These are phyloP conservation scores for Lathyrus sativus DNA, from an alignment of 306 rosid species.

Conservation along the genomic window DNA sequence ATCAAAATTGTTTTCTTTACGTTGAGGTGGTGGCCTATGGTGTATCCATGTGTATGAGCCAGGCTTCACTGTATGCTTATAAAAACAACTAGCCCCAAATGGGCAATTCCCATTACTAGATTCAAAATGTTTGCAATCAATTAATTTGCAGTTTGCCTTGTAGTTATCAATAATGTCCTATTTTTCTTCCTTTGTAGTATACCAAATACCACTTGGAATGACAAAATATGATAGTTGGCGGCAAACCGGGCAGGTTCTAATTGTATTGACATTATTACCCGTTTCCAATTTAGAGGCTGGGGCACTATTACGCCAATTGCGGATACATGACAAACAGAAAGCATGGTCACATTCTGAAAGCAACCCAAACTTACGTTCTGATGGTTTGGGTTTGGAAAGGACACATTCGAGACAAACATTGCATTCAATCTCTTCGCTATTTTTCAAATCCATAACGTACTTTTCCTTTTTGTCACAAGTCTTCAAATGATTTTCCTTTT, in stretches of 20 bases:
- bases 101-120: constrained; percentile 92
- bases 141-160: constrained; percentile 81
- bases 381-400: constrained; percentile 66
- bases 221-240: constrained; percentile 84
- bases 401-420: constrained; percentile 86
- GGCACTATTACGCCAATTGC: constrained; percentile 92
- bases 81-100: constrained; percentile 81
- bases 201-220: constrained; percentile 94
- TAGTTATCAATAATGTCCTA: constrained; percentile 84
- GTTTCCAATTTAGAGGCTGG: constrained; percentile 64
- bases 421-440: constrained; percentile 89
- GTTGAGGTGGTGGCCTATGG: constrained; percentile 44
- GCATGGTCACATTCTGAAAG: constrained; percentile 92
- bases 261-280: constrained; percentile 56
- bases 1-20: constrained; percentile 20
- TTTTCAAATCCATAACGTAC: constrained; percentile 64
- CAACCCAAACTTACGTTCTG: constrained; percentile 87
- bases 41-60: constrained; percentile 50
- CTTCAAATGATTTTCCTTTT: constrained; percentile 67
- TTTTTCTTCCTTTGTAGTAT: constrained; percentile 78
- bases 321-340: constrained; percentile 85
- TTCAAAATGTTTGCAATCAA: constrained; percentile 90
- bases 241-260: constrained; percentile 92
- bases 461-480: constrained; percentile 74
- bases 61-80: constrained; percentile 60